Base-by-base conservation (phyloP, 345 rosid genomes). In the Arabidopsis arenosa region DNA sequence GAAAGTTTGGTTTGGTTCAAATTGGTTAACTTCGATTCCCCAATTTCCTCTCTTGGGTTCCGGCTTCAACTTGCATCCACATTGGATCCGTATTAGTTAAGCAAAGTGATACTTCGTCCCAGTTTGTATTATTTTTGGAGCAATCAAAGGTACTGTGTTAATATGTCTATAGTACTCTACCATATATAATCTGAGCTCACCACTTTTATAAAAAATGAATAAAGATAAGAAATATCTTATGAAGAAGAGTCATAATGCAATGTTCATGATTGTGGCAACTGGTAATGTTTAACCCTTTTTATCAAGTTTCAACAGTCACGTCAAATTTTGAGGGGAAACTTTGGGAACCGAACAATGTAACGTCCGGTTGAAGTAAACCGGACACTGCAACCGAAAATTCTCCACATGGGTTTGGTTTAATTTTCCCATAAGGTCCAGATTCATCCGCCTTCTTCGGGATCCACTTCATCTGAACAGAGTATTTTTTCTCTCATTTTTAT, bases 291-390 rank as follows among this genome's bases (percentile, higher is more conserved):
- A 32, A 11, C 0, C n/a, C 1, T 5, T 57, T 10, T 7, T 68
- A 49, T 33, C 58, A 62, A 62, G 43, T 69, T 69, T 61, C 49
- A 43, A 68, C 10, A 18, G 60, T 75, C 48, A 3, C 78, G 43
- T 47, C 40, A 28, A 57, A 23, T 65, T 57, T 74, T 21, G 23
- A 59, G 28, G 23, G 49, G 4, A 8, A 68, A 68, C 72, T 70
- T 73, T 45, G 78, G 74, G 78, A 73, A 73, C 47, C 52, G 15
- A 60, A 60, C 36, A 64, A 64, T 66, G 45, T 23, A 73, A 66
- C 81, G 70, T 79, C 45, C 66, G 78, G 74, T 73, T 60, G 47
- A 79, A 79, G 81, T 61, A 35, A 67, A 79, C 75, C 81, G 78
- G 47, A 67, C 81, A 79, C 81, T 66, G 78, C 66, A 18, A 7